phyloP scores from a whole-genome alignment of 2,329 filamentous ascomycete species.

The Colletotrichum sp. region DNA sequence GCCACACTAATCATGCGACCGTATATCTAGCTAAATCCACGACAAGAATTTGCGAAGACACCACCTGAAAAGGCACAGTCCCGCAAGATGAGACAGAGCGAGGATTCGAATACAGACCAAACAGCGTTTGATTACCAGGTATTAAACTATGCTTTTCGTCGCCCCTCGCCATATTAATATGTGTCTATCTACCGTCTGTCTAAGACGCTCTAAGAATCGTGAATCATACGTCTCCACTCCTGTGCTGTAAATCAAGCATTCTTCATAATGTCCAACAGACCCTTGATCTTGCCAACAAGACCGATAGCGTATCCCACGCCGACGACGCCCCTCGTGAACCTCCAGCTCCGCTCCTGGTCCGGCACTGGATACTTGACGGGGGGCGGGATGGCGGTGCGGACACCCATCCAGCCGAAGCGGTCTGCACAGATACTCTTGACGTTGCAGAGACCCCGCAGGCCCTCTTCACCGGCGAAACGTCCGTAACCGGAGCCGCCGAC shows the following conservation, averaged over 20 bases:
- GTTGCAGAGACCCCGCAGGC: conserved; percentile 84
- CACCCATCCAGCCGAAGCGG: conserved; percentile 63
- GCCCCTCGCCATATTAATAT: neutral
- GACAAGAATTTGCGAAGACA: neutral
- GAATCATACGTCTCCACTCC: neutral
- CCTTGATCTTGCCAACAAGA: conserved; percentile 41
- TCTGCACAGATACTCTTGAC: conserved; percentile 87
- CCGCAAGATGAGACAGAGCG: neutral
- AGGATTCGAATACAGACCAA: neutral
- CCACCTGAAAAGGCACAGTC: neutral
- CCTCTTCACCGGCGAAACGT: conserved; percentile 90
- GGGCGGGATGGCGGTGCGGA: conserved; percentile 79
- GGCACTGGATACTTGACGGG: conserved; percentile 82
- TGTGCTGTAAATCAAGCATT: conserved; percentile 37
- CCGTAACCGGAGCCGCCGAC: conserved; percentile 91
- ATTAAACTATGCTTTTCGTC: neutral
- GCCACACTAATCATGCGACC: neutral
- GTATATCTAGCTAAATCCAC: neutral
- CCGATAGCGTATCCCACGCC: conserved; percentile 63
- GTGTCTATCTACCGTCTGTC: neutral
- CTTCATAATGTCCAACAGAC: conserved; percentile 45
- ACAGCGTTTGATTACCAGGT: neutral
- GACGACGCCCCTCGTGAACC: conserved; percentile 66
- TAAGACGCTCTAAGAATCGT: neutral
- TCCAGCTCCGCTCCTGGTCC: conserved; percentile 68